Conservation (phyloP, 805 yeast species). For the Starmerella potacharoeniae region DNA sequence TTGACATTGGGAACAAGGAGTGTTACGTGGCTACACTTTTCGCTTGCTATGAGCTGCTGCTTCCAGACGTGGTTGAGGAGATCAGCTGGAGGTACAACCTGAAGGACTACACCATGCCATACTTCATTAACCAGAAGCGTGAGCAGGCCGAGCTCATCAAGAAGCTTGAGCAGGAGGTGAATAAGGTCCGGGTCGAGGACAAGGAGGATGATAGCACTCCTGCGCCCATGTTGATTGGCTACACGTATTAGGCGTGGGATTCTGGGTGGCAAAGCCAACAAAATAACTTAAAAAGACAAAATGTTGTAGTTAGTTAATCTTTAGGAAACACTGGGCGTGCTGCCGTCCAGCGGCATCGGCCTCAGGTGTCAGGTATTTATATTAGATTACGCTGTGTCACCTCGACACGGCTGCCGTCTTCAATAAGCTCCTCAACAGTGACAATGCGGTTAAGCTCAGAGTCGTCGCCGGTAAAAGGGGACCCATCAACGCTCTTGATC, state of each 20-base stretch:
- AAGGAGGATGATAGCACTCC: slow-evolving; percentile 45
- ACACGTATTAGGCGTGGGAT: slow-evolving; percentile 17
- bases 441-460: not conserved
- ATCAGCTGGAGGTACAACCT: slow-evolving; percentile 82
- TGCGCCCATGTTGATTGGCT: slow-evolving; percentile 52
- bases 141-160: slow-evolving; percentile 63
- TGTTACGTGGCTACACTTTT: slow-evolving; percentile 84
- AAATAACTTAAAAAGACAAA: not conserved
- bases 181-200: slow-evolving; percentile 43
- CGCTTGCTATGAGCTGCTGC: slow-evolving; percentile 68
- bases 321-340: not conserved
- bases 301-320: not conserved
- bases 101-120: slow-evolving; percentile 81
- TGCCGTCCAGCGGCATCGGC: not conserved
- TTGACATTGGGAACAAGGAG: slow-evolving; percentile 93
- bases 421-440: not conserved
- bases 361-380: not conserved
- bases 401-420: not conserved
- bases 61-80: slow-evolving; percentile 76
- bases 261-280: not conserved
- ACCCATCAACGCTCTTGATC: slow-evolving; percentile 2
- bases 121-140: slow-evolving; percentile 68
- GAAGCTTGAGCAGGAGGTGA: slow-evolving; percentile 58
- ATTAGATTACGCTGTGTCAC: not conserved
- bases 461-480: not conserved